phyloP scores from a whole-genome alignment of 2,329 filamentous ascomycete genomes.

The Apiospora hydei region DNA sequence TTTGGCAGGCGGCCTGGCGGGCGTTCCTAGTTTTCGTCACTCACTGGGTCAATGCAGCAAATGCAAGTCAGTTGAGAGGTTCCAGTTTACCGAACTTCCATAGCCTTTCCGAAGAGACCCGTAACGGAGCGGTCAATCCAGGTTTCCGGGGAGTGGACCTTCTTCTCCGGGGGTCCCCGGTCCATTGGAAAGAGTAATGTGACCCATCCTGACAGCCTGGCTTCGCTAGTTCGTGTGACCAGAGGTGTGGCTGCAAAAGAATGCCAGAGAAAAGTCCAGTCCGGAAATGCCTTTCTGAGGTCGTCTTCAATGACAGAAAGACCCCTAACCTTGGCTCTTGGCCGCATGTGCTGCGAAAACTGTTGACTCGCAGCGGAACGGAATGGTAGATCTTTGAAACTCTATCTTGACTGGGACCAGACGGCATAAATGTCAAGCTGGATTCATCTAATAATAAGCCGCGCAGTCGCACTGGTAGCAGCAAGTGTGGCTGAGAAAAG shows the following conservation, averaged over 20 bases:
- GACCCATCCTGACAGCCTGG: neutral
- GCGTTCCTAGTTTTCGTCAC: conserved; percentile 5
- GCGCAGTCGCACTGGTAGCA: neutral
- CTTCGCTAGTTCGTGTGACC: neutral
- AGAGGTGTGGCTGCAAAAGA: neutral
- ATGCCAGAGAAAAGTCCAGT: neutral
- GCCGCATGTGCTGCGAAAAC: neutral
- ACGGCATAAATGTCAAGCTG: conserved; percentile 10
- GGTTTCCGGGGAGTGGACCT: neutral
- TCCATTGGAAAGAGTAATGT: neutral
- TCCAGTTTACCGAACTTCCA: conserved; percentile 15
- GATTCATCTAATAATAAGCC: neutral
- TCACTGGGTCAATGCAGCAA: conserved; percentile 12
- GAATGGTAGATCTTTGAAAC: conserved; percentile 8
- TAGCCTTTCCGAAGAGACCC: neutral
- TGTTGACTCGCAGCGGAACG: conserved; percentile 20
- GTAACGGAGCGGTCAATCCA: conserved; percentile 18
- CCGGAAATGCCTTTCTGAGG: neutral
- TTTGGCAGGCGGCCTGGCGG: neutral
- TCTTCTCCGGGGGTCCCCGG: neutral
- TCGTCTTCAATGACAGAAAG: neutral
- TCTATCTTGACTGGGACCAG: conserved; percentile 18
- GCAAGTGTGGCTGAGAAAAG: conserved; percentile 7
- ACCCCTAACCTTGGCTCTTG: neutral
- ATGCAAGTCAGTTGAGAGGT: neutral